These are phyloP conservation scores for Hanseniaspora clermontiae DNA, from an alignment of 805 yeast species.

Conservation along the genomic window DNA sequence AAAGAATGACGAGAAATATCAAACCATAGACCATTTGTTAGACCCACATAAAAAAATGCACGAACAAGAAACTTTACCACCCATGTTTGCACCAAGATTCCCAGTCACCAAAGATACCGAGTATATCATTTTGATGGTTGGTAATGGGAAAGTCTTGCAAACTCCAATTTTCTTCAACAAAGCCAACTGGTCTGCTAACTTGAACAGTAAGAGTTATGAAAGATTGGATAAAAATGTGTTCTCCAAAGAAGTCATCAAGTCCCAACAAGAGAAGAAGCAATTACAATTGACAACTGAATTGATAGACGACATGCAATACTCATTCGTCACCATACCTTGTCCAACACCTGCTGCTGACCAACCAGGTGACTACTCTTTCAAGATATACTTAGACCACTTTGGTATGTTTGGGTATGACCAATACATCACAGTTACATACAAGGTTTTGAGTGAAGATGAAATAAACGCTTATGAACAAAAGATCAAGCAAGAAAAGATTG, in stretches of 20 bases:
- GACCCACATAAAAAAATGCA: constrained; percentile 54
- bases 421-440: constrained; percentile 42
- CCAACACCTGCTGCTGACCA: constrained; percentile 10
- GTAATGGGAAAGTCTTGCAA: constrained; percentile 69
- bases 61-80: constrained; percentile 55
- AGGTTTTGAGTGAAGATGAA: constrained; percentile 29
- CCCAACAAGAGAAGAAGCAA: neutral
- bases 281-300: neutral
- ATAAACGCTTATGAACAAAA: constrained; percentile 2
- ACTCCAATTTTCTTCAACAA: constrained; percentile 32
- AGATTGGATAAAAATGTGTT: constrained; percentile 19
- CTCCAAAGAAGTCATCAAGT: constrained; percentile 17
- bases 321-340: constrained; percentile 7
- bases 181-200: constrained; percentile 22
- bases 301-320: constrained; percentile 5
- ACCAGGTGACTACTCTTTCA: constrained; percentile 8
- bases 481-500: constrained; percentile 14
- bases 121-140: constrained; percentile 59
- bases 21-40: constrained; percentile 41
- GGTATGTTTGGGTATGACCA: constrained; percentile 41
- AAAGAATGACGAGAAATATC: constrained; percentile 28
- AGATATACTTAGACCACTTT: constrained; percentile 27
- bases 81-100: constrained; percentile 61
- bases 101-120: constrained; percentile 41
- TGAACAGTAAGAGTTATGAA: constrained; percentile 16